phyloP scores from a whole-genome alignment of 305 asterid species.

The Ajuga reptans region DNA sequence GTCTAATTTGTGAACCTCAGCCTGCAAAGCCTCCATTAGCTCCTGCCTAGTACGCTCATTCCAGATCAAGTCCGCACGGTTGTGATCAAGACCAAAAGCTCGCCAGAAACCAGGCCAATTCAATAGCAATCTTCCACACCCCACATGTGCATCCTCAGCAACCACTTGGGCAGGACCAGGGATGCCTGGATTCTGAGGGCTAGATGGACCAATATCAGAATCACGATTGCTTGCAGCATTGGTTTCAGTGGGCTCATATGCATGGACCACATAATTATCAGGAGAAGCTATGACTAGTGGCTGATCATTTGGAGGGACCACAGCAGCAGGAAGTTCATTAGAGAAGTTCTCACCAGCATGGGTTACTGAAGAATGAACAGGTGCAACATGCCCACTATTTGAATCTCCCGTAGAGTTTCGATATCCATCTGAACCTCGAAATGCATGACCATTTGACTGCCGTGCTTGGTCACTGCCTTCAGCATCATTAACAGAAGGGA shows the following conservation, averaged over 20 bases:
- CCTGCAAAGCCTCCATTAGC: slow-evolving; percentile 82
- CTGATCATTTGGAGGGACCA: slow-evolving; percentile 39
- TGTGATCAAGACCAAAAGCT: slow-evolving; percentile 92
- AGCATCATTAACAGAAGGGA: slow-evolving; percentile 41
- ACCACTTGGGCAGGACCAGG: slow-evolving; percentile 98
- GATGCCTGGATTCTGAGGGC: slow-evolving; percentile 46
- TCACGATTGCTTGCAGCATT: slow-evolving; percentile 36
- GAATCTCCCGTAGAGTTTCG: slow-evolving; percentile 39
- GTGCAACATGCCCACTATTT: slow-evolving; percentile 34
- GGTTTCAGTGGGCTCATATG: slow-evolving; percentile 41
- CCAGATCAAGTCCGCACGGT: slow-evolving; percentile 97
- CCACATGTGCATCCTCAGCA: slow-evolving; percentile 72
- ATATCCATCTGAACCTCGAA: slow-evolving; percentile 42
- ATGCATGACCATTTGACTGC: slow-evolving; percentile 35
- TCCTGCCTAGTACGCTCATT: slow-evolving; percentile 99
- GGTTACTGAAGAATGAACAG: slow-evolving; percentile 33
- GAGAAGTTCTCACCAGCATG: slow-evolving; percentile 42
- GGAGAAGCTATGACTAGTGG: slow-evolving; percentile 37
- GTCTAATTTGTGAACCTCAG: slow-evolving; percentile 94
- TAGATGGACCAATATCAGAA: slow-evolving; percentile 41
- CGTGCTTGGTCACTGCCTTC: slow-evolving; percentile 49
- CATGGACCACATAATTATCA: slow-evolving; percentile 33
- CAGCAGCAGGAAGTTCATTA: slow-evolving; percentile 37
- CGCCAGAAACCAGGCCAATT: slow-evolving; percentile 99
- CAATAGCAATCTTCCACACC: slow-evolving; percentile 90